Conservation (phyloP, 768 basidiomycete genomes). For the Tylopilus sp. region DNA sequence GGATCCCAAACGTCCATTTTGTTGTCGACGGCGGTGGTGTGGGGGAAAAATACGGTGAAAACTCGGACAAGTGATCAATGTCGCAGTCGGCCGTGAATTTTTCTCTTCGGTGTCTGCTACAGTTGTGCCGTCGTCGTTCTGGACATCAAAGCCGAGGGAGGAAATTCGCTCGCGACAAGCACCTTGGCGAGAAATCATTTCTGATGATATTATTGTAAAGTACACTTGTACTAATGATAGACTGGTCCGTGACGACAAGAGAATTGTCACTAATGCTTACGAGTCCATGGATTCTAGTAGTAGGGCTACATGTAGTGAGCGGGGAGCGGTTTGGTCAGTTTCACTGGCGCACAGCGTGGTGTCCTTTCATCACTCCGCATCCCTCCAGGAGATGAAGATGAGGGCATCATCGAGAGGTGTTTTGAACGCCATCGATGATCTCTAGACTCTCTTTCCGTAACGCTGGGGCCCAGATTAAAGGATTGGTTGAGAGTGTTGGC, state of each 20-base stretch:
- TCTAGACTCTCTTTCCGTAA: background rate
- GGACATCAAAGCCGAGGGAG: background rate
- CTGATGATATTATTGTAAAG: background rate
- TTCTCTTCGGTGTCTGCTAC: too few species aligned
- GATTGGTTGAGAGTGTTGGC: background rate
- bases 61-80: background rate
- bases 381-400: constrained; percentile 11
- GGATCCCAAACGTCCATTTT: constrained; percentile 31
- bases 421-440: constrained; percentile 1
- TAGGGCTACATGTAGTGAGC: constrained; percentile 20
- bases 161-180: background rate
- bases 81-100: background rate
- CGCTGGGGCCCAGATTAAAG: background rate
- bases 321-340: constrained; percentile 19
- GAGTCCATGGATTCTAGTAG: background rate
- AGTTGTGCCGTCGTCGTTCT: background rate
- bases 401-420: constrained; percentile 21
- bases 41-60: too few species aligned
- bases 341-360: constrained; percentile 4
- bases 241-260: background rate
- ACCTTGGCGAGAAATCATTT: background rate
- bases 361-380: background rate
- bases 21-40: background rate
- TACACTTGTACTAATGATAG: background rate
- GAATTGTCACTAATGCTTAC: constrained; percentile 1